Conservation (phyloP, 371 early-diverging fungal genomes). For the Circinella umbellata region DNA sequence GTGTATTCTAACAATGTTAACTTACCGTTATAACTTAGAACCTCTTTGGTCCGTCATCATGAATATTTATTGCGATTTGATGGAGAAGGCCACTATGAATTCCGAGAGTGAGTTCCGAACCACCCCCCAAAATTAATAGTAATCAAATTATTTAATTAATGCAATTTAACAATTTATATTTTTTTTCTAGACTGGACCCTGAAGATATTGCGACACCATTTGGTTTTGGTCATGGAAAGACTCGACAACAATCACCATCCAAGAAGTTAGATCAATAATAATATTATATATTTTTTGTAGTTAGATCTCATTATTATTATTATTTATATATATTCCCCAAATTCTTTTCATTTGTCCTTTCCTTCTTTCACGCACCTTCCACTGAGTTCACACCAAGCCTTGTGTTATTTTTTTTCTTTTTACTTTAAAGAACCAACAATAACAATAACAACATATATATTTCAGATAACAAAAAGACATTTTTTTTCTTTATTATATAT, state of each 20-base stretch:
- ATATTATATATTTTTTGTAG: background rate
- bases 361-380: background rate
- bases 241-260: constrained; percentile 28
- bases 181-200: constrained; percentile 51
- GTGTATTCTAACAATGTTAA: too few species aligned
- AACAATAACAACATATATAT: too few species aligned
- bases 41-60: constrained; percentile 72
- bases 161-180: background rate
- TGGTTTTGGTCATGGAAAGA: constrained; percentile 63
- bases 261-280: constrained; percentile 31
- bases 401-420: background rate
- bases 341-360: background rate
- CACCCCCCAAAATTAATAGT: too few species aligned
- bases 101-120: constrained; percentile 53
- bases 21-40: constrained; percentile 19
- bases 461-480: too few species aligned
- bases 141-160: background rate
- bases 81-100: constrained; percentile 84
- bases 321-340: constrained; percentile 1
- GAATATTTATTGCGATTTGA: constrained; percentile 82
- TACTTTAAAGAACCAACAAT: too few species aligned
- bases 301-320: background rate
- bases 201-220: constrained; percentile 58
- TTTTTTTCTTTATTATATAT: too few species aligned
- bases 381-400: background rate